Evolutionary conservation across 805 yeast genomes (phyloP).

Genomic region (Teunomyces lycoperdinae): DNA sequence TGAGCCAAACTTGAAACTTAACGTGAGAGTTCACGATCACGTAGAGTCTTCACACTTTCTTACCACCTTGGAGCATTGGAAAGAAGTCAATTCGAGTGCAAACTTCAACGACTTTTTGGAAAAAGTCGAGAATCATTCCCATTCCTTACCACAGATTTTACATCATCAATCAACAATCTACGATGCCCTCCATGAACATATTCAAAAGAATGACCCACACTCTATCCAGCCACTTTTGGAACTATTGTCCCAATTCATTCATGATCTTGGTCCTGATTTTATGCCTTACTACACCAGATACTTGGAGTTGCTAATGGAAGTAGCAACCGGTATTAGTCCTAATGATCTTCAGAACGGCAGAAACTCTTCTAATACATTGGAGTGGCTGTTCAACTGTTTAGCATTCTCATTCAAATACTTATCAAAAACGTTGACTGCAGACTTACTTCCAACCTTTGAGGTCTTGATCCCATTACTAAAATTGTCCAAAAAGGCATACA

Average conservation of each 20-base stretch:
- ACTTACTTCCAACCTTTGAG: conserved; percentile 68
- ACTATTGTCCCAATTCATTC: conserved; percentile 75
- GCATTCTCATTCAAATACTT: conserved; percentile 90
- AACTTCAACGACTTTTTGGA: conserved; percentile 63
- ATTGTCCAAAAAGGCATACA: conserved; percentile 54
- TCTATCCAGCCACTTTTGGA: conserved; percentile 83
- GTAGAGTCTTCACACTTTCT: conserved; percentile 77
- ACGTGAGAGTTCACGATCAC: conserved; percentile 62
- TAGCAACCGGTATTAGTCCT: conserved; percentile 39
- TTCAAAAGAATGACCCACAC: conserved; percentile 57
- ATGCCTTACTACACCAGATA: conserved; percentile 62
- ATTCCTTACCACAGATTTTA: conserved; percentile 77
- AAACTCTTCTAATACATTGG: conserved; percentile 62
- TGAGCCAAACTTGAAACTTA: conserved; percentile 60
- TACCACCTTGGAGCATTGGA: conserved; percentile 82
- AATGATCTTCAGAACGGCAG: conserved; percentile 51
- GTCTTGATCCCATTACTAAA: conserved; percentile 62
- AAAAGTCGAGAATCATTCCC: conserved; percentile 51
- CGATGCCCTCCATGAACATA: conserved; percentile 44
- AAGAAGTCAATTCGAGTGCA: conserved; percentile 76
- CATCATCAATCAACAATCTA: conserved; percentile 65
- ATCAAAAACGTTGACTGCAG: conserved; percentile 58
- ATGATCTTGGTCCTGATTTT: conserved; percentile 90
- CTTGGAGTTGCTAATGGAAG: conserved; percentile 46
- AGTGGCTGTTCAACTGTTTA: conserved; percentile 78